Evolutionary conservation across 2,329 filamentous ascomycete genomes (phyloP).

Genomic region (Macrophomina phaseolina): DNA sequence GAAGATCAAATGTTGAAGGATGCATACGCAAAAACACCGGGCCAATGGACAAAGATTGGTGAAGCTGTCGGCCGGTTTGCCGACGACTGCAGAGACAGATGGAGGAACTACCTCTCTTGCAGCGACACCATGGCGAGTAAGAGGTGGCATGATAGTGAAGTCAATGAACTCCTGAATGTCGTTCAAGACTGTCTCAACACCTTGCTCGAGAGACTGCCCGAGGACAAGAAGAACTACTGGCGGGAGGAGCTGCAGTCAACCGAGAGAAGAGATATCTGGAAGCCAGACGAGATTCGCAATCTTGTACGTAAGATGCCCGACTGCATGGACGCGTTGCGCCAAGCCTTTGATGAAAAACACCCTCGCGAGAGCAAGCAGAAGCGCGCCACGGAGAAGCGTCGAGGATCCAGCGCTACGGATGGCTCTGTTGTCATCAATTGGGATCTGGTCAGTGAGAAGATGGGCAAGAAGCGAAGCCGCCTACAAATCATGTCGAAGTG

Average conservation of each 20-base stretch:
- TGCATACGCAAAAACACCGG: slow-evolving; percentile 55
- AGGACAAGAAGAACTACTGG: slow-evolving; percentile 28
- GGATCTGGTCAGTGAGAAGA: slow-evolving; percentile 66
- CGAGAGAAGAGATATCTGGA: slow-evolving; percentile 27
- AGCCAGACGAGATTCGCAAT: slow-evolving; percentile 37
- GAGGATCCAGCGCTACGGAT: slow-evolving; percentile 18
- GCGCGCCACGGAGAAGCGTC: slow-evolving; percentile 19
- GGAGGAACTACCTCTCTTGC: slow-evolving; percentile 70
- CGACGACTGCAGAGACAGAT: slow-evolving; percentile 72
- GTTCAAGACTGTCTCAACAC: slow-evolving; percentile 60
- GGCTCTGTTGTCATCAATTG: slow-evolving; percentile 60
- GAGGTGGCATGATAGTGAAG: slow-evolving; percentile 67
- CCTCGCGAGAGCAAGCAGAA: slow-evolving; percentile 22
- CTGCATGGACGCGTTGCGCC: slow-evolving; percentile 22
- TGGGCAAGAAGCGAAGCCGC: slow-evolving; percentile 66
- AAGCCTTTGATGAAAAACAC: slow-evolving; percentile 7
- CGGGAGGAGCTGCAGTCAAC: slow-evolving; percentile 32
- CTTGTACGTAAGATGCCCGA: slow-evolving; percentile 38
- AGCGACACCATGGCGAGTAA: slow-evolving; percentile 59
- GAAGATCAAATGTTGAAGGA: slow-evolving; percentile 62
- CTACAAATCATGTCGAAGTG: slow-evolving; percentile 74
- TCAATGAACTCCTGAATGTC: slow-evolving; percentile 57
- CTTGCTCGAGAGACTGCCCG: slow-evolving; percentile 49
- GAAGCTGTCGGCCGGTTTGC: slow-evolving; percentile 64
- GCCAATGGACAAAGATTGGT: slow-evolving; percentile 68